Conservation (phyloP, 139 green algal species). For the Tetraselmis chui region DNA sequence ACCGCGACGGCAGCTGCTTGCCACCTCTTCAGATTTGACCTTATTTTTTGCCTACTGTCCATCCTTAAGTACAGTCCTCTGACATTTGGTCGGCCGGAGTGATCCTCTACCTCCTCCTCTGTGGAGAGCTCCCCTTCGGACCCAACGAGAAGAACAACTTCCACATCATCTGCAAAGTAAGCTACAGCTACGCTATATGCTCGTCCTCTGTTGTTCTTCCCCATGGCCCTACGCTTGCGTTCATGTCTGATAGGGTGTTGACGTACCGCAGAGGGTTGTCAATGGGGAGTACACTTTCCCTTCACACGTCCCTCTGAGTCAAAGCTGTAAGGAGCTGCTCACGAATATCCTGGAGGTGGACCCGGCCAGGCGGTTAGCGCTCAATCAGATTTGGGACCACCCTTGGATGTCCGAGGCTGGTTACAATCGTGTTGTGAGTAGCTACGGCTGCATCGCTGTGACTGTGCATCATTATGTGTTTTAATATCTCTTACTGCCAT, state of each 20-base stretch:
- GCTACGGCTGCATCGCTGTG: no score
- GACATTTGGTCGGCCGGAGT: slow-evolving; percentile 1
- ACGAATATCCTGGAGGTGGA: neutral
- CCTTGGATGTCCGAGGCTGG: neutral
- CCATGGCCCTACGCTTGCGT: no score
- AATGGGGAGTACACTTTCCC: neutral
- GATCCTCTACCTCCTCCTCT: neutral
- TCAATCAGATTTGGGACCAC: neutral
- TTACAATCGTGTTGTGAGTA: neutral
- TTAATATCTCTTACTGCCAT: no score
- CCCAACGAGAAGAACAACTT: neutral
- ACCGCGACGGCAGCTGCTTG: no score
- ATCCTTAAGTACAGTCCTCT: no score
- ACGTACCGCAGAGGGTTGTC: neutral
- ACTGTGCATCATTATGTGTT: no score
- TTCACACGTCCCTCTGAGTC: neutral
- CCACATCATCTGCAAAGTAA: neutral
- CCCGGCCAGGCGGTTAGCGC: neutral
- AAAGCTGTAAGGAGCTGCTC: neutral
- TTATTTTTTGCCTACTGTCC: no score
- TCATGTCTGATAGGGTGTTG: no score
- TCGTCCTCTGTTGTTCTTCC: no score
- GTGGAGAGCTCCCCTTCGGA: neutral
- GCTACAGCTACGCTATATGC: no score
- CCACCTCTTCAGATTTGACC: no score